Percentiles rank a stretch among this genome's conserved stretches.
These are phyloP conservation scores for Physaria fendleri DNA, from an alignment of 345 rosid genomes.

Conservation along the genomic window DNA sequence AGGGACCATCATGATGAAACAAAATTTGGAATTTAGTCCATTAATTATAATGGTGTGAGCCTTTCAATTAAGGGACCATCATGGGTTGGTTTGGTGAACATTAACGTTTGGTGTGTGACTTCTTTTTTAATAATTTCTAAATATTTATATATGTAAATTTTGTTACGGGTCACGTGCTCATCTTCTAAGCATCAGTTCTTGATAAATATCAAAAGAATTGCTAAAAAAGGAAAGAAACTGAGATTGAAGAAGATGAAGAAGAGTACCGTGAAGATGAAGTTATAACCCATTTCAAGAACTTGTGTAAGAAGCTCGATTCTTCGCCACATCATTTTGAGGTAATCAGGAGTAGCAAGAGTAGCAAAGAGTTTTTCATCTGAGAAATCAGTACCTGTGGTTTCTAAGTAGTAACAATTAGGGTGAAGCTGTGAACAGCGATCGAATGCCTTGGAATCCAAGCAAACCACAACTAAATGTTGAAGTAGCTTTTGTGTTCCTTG, in stretches of 20 bases:
- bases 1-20: neutral
- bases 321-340: constrained; percentile 70
- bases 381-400: constrained; percentile 32
- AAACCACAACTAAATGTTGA: constrained; percentile 43
- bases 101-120: neutral
- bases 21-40: neutral
- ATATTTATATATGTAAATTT: neutral
- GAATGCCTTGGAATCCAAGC: constrained; percentile 48
- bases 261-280: constrained; percentile 61
- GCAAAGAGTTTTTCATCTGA: constrained; percentile 46
- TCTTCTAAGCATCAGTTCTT: neutral
- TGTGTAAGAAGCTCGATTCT: constrained; percentile 42
- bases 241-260: neutral
- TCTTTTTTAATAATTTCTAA: neutral
- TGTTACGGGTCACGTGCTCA: neutral
- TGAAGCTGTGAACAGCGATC: constrained; percentile 40
- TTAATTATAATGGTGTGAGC: neutral
- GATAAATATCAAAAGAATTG: neutral
- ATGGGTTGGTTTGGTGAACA: neutral
- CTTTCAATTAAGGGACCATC: neutral
- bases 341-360: constrained; percentile 46
- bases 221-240: neutral
- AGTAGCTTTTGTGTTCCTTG: constrained; percentile 39
- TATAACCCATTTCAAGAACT: constrained; percentile 51
- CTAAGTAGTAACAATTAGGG: constrained; percentile 39